Conservation (phyloP, 768 basidiomycete genomes). For the Lactifluus echinatus region DNA sequence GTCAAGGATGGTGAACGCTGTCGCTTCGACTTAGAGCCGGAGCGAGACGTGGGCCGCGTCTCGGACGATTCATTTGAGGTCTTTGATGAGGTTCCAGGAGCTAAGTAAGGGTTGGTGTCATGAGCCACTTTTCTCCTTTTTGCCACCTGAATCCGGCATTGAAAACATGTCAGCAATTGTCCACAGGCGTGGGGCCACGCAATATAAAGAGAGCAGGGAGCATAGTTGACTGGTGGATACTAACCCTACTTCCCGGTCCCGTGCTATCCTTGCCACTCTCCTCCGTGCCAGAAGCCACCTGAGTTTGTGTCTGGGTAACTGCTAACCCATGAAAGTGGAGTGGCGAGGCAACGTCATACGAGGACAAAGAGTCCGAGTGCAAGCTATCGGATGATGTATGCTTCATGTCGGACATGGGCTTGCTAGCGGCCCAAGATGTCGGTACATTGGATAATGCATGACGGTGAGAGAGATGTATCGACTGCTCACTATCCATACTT, state of each 20-base stretch:
- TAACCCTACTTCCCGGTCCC: neutral
- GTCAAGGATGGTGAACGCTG: constrained; percentile 10
- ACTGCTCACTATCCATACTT: neutral
- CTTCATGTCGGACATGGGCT: constrained; percentile 19
- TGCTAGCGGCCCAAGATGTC: neutral
- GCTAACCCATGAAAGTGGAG: constrained; percentile 55
- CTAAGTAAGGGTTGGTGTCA: neutral
- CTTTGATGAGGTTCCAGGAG: neutral
- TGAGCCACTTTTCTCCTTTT: constrained; percentile 8
- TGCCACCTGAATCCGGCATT: neutral
- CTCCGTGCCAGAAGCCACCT: constrained; percentile 25
- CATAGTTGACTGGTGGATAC: neutral
- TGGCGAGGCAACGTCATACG: constrained; percentile 30
- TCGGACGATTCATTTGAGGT: neutral
- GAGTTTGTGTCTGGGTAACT: constrained; percentile 45
- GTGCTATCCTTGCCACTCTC: neutral
- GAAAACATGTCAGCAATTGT: neutral
- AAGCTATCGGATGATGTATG: constrained; percentile 12
- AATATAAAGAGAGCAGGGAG: neutral
- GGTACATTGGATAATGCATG: neutral
- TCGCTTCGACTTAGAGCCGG: constrained; percentile 3
- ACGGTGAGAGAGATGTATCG: neutral
- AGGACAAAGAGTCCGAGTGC: constrained; percentile 19
- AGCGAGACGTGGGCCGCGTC: neutral
- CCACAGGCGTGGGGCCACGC: neutral